phyloP scores from a whole-genome alignment of 2,329 filamentous ascomycete species.

The Blastomyces parvus region DNA sequence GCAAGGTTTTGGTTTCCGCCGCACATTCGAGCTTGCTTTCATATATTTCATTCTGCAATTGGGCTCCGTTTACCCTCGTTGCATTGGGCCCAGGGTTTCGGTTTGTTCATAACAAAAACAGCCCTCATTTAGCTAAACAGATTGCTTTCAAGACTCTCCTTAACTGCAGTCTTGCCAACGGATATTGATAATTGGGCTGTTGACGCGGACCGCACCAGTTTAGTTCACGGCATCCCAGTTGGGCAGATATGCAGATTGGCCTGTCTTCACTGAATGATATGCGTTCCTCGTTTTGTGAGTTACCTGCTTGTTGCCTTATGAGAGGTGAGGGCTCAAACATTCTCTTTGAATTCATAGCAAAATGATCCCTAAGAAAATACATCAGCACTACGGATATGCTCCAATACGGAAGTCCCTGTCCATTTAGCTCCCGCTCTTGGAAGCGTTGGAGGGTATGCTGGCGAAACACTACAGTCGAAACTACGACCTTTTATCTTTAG shows the following conservation, averaged over 20 bases:
- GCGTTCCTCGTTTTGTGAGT: too few relatives aligned
- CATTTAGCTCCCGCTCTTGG: background rate
- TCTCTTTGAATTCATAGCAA: background rate
- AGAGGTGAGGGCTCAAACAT: background rate
- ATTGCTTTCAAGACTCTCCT: background rate
- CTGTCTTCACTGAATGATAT: background rate
- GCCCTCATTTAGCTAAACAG: background rate
- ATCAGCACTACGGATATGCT: background rate
- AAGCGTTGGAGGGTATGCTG: background rate
- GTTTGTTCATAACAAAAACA: too few relatives aligned
- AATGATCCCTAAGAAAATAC: background rate
- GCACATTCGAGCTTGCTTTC: too few relatives aligned
- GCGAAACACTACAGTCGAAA: background rate
- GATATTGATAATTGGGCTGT: background rate
- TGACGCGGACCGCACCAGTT: background rate
- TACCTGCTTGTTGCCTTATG: background rate
- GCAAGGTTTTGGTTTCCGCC: background rate
- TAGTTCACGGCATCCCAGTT: background rate
- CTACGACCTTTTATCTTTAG: background rate
- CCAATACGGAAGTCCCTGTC: background rate
- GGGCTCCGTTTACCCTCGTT: background rate
- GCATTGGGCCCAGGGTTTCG: background rate
- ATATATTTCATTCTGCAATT: background rate
- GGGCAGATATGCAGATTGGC: background rate
- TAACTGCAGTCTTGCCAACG: background rate